These are phyloP conservation scores for Zhuliangozyma blackwelliae DNA, from an alignment of 1,139 yeast species.

Conservation along the genomic window DNA sequence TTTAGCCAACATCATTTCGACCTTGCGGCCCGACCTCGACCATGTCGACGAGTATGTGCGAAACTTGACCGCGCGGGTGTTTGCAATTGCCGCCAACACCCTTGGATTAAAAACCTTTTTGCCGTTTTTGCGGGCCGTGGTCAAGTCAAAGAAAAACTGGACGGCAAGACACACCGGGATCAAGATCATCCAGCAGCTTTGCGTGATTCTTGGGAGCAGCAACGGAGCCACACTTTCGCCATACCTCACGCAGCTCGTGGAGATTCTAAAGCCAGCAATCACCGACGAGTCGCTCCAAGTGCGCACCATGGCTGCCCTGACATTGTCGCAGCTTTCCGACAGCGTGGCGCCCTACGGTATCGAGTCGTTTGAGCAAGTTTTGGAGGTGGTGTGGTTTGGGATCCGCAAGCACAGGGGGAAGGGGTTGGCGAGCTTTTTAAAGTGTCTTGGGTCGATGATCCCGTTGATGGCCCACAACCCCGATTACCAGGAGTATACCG, in stretches of 20 bases:
- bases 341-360: constrained; percentile 89
- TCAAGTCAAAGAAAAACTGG: constrained; percentile 77
- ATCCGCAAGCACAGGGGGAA: constrained; percentile 74
- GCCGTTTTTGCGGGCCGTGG: constrained; percentile 82
- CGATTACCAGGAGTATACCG: constrained; percentile 64
- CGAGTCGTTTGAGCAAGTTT: constrained; percentile 67
- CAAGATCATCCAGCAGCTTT: constrained; percentile 71
- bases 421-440: constrained; percentile 69
- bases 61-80: constrained; percentile 69
- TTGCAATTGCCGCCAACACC: constrained; percentile 83
- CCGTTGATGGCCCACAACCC: constrained; percentile 70
- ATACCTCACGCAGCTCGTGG: constrained; percentile 60
- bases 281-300: constrained; percentile 69
- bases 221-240: constrained; percentile 58
- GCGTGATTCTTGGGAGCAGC: constrained; percentile 66
- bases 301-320: constrained; percentile 64
- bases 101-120: constrained; percentile 67
- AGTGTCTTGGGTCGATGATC: constrained; percentile 73
- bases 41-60: constrained; percentile 80
- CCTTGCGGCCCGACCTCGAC: constrained; percentile 78
- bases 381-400: constrained; percentile 83
- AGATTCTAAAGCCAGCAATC: constrained; percentile 56
- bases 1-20: constrained; percentile 67
- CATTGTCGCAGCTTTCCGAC: constrained; percentile 76
- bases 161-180: constrained; percentile 86